Evolutionary conservation across 2,329 filamentous ascomycete species (phyloP), one percentile per base, ranked within the genome.

Genomic region (Cytospora piceae): DNA sequence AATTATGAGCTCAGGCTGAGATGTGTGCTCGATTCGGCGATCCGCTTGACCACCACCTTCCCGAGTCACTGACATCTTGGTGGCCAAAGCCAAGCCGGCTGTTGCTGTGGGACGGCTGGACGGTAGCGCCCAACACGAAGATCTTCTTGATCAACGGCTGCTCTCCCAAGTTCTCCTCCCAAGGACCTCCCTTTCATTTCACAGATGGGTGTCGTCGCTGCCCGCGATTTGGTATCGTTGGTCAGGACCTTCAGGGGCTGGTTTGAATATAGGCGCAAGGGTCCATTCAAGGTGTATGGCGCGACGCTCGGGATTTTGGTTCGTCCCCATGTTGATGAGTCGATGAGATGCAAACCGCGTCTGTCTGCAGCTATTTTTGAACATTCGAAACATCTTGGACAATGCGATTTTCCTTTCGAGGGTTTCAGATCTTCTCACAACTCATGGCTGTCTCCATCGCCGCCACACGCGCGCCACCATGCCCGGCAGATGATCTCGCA

Each of bases 1-100:
- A 32, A 29, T 51, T 42, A 14, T 61, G 62, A 67, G 66, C 56
- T 66, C 59, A 67, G 66, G 66, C 66, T 67, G 66, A 67, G 66
- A 67, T 60, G 37, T 67, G 51, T 65, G 63, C 66, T 61, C 58
- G 64, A 59, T 56, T 63, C 39, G 58, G 57, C 37, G 53, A 63
- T 63, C 61, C 53, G 53, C 46, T 54, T 57, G 39, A 63, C 53
- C 53, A 54, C 49, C 51, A 39, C 17, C 49, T 39, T 57, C 53
- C 56, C 53, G 31, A 39, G 53, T 51, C 56, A 55, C 56, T 57
- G 53, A 31, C 39, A 56, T 52, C 54, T 62, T 62, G 52, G 60
- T 52, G 60, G 52, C 46, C 52, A 29, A 42, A 51, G 54, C 52
- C 52, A 52, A 39, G 60, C 37, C n/a, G 42, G 42, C n/a, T 46